Conservation (phyloP, 805 yeast genomes). For the Candida pini region DNA sequence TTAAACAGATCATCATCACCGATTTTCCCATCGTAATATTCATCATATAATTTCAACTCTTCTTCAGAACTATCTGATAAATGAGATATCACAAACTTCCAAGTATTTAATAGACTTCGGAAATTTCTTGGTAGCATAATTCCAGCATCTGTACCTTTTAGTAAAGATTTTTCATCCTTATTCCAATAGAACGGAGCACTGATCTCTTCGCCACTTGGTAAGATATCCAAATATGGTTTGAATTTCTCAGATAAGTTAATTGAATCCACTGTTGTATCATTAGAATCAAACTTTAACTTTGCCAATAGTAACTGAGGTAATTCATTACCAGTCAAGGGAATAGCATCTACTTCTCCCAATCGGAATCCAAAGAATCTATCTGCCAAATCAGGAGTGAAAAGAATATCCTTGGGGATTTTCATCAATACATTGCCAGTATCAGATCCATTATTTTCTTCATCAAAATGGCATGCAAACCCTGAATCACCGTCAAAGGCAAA, state of each 20-base stretch:
- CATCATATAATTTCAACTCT: conserved; percentile 24
- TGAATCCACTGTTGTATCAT: conserved; percentile 10
- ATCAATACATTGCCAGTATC: no score
- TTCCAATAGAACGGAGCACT: conserved; percentile 69
- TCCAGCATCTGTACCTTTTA: conserved; percentile 70
- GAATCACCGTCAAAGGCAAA: no score
- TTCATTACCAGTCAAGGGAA: conserved; percentile 29
- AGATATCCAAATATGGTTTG: conserved; percentile 40
- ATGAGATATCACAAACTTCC: conserved; percentile 34
- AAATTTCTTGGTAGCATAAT: conserved; percentile 45
- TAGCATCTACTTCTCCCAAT: not conserved
- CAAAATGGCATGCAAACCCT: no score
- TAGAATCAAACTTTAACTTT: conserved; percentile 34
- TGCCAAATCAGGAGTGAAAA: conserved; percentile 34
- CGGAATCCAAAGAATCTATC: conserved; percentile 20
- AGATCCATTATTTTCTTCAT: no score
- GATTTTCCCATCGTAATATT: conserved; percentile 9
- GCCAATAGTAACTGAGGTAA: conserved; percentile 35
- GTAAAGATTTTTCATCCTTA: conserved; percentile 39
- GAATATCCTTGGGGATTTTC: conserved; percentile 32
- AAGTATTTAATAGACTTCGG: conserved; percentile 48
- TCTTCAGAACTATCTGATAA: conserved; percentile 14
- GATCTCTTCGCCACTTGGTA: conserved; percentile 41
- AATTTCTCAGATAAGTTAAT: conserved; percentile 23
- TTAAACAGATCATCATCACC: not conserved